Evolutionary conservation across 164 flowering plant species (phyloP).

Genomic region (Umbilicus rupestris): DNA sequence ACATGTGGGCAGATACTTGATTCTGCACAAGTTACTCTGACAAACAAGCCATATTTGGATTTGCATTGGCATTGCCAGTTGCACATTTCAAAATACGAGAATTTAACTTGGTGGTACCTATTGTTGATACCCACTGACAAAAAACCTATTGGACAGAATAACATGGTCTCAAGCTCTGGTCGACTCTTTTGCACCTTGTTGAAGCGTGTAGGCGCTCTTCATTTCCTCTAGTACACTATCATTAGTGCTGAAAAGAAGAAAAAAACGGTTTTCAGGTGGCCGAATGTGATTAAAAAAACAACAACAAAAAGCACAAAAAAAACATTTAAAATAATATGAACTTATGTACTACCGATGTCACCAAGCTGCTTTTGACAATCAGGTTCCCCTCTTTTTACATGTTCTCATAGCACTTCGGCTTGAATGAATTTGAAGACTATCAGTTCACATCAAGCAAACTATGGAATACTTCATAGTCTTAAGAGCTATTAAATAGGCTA

Average conservation of each 20-base stretch:
- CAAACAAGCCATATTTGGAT: background rate
- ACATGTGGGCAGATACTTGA: background rate
- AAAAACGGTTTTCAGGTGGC: background rate
- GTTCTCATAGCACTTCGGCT: no score
- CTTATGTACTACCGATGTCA: background rate
- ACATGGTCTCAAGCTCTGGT: background rate
- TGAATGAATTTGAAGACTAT: no score
- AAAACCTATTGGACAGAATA: background rate
- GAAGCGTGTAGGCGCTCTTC: slow-evolving; percentile 66
- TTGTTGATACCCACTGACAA: background rate
- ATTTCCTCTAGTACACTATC: slow-evolving; percentile 78
- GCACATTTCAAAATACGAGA: background rate
- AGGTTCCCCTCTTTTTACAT: no score
- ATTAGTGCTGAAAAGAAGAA: slow-evolving; percentile 49
- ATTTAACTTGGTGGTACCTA: background rate
- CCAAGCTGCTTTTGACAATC: no score
- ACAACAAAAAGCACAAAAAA: background rate
- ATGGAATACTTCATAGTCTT: no score
- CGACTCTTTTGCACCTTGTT: background rate
- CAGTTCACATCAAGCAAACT: no score
- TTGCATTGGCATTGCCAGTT: background rate
- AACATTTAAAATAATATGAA: background rate
- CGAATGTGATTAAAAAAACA: background rate
- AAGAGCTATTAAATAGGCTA: no score
- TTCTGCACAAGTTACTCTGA: background rate